These are phyloP conservation scores for Solanum appendiculatum DNA, from an alignment of 257 asterid genomes.

Conservation along the genomic window DNA sequence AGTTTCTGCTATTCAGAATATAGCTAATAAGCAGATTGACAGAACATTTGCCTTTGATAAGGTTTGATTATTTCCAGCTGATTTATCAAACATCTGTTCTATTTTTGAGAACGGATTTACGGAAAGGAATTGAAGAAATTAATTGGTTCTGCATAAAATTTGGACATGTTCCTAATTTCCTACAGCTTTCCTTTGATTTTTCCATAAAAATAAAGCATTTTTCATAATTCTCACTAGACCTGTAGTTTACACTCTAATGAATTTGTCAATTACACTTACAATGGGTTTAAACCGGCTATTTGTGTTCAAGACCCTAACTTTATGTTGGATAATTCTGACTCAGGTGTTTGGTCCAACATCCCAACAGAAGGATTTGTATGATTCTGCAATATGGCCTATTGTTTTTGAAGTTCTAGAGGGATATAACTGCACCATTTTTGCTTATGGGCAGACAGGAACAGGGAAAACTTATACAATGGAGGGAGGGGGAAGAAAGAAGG, in stretches of 20 bases:
- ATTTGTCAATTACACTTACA: not conserved
- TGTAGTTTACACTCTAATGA: not conserved
- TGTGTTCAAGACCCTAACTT: not conserved
- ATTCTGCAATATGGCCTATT: constrained; percentile 82
- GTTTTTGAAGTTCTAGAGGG: constrained; percentile 97
- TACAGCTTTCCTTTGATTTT: not conserved
- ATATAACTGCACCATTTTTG: constrained; percentile 94
- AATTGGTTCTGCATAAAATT: not conserved
- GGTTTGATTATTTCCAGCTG: constrained; percentile 24
- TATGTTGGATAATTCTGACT: constrained; percentile 2
- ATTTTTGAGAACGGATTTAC: not conserved
- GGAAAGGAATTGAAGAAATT: not conserved
- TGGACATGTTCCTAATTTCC: not conserved
- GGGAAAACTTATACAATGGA: constrained; percentile 99
- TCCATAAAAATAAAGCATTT: not conserved
- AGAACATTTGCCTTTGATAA: constrained; percentile 87
- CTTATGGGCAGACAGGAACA: constrained; percentile 98
- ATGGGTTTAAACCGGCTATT: not conserved
- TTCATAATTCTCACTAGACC: not conserved
- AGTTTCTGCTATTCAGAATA: constrained; percentile 87
- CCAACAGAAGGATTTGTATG: constrained; percentile 85
- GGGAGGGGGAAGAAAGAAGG: constrained; percentile 97
- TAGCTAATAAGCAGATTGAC: constrained; percentile 98
- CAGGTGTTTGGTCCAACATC: constrained; percentile 94
- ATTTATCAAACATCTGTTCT: not conserved